These are phyloP conservation scores for Lepidium didymum DNA, from an alignment of 345 rosid species.

Conservation along the genomic window DNA sequence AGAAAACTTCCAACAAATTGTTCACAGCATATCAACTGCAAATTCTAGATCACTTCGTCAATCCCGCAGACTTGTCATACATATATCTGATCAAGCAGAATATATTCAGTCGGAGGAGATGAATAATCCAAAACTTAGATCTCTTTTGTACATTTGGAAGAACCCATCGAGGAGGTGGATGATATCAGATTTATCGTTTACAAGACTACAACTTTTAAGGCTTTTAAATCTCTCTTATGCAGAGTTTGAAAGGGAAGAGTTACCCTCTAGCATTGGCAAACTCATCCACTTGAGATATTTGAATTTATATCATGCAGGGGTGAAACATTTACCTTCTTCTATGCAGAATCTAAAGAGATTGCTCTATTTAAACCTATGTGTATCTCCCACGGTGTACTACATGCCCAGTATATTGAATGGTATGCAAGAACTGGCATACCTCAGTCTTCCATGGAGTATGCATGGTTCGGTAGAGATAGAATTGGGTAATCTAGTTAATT, in stretches of 20 bases:
- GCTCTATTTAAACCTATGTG: background rate
- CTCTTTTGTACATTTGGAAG: background rate
- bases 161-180: background rate
- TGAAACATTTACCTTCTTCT: background rate
- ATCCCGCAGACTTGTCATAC: constrained; percentile 18
- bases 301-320: background rate
- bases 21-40: background rate
- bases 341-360: background rate
- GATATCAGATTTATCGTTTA: background rate
- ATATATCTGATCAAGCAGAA: background rate
- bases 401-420: background rate
- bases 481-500: background rate
- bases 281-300: constrained; percentile 23
- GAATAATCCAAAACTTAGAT: background rate
- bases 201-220: constrained; percentile 14
- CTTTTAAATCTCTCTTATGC: constrained; percentile 20
- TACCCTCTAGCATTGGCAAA: constrained; percentile 18
- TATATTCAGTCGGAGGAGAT: background rate
- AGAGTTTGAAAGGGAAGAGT: background rate
- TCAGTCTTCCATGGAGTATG: background rate
- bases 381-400: background rate
- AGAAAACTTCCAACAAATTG: background rate
- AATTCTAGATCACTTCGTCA: background rate
- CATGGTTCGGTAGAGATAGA: background rate
- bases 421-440: background rate